Base-by-base conservation (phyloP, 805 yeast genomes). In the Jamesozyma hellenica region DNA sequence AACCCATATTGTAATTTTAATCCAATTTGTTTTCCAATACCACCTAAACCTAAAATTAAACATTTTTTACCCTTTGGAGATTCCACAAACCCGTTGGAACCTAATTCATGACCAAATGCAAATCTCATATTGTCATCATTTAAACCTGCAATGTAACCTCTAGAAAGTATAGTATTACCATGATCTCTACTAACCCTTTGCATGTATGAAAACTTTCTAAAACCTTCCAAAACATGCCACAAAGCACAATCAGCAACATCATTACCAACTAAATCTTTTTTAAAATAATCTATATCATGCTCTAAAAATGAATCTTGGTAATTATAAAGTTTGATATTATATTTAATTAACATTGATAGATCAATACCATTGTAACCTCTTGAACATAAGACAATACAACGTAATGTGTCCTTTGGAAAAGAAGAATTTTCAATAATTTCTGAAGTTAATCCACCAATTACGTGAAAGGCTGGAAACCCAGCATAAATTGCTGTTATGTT, bases 241-340 rank as follows among this genome's bases (percentile, higher is more conserved):
- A 78, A 55, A 1, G 71, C 82, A 45, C 75, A 65, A 46, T 79
- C 84, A 3, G 82, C 82, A 13, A 79, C 84, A 16, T 79, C 79
- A 34, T 70, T 75, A 3, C 79, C 73, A 0, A 76, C 77, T 55
- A 74, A 62, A 36, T 65, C 56, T 23, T 45, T 42, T 21, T 42
- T 29, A 21, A 46, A 45, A 7, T 27, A 34, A 5, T 37, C 25
- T 1, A 40, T 4, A 19, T 23, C 32, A 12, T 29, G 28, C 4
- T 29, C 37, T 7, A 42, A 51, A 6, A 38, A 29, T 3, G 41
- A 47, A 43, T 58, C 59, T 28, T 53, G 53, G 42, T 56, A 60
- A 49, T 75, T 72, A 46, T 72, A 72, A 43, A 78, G 54, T 28
- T 56, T 49, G 18, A 77, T 68, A 1, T 63, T 65, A 32, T 59